Conservation (phyloP, 176 grass and related monocot genomes). For the Aechmea fasciata region DNA sequence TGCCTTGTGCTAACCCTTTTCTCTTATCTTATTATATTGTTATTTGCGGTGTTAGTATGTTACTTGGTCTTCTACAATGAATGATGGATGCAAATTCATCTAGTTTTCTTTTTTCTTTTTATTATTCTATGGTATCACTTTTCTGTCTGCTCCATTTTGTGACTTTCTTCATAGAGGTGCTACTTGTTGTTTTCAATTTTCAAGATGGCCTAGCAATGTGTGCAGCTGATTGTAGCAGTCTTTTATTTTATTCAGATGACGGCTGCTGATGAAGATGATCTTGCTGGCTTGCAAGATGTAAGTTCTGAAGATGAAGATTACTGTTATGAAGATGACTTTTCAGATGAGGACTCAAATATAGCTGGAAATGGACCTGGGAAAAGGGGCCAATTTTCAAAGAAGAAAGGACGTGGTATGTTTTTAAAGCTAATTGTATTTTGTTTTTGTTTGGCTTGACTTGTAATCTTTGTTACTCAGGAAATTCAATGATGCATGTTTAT, state of each 20-base stretch:
- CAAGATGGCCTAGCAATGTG: background rate
- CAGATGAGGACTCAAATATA: conserved; percentile 60
- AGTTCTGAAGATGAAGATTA: conserved; percentile 97
- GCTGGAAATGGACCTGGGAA: conserved; percentile 42
- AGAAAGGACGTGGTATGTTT: conserved; percentile 62
- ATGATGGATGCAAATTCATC: too few relatives aligned
- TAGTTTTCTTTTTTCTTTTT: too few relatives aligned
- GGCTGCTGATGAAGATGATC: conserved; percentile 74
- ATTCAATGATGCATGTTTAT: conserved; percentile 17
- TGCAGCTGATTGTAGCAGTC: conserved; percentile 1
- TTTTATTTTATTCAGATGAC: conserved; percentile 57
- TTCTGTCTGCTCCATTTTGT: conserved; percentile 5
- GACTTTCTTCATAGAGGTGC: background rate
- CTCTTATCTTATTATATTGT: background rate
- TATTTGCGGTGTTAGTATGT: background rate
- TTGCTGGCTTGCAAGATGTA: conserved; percentile 56
- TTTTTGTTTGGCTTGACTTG: conserved; percentile 4
- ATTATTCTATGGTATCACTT: background rate
- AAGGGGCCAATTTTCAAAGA: conserved; percentile 70
- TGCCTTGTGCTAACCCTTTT: conserved; percentile 2
- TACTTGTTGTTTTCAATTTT: background rate
- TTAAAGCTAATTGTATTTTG: conserved; percentile 10
- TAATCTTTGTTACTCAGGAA: conserved; percentile 21
- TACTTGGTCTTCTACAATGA: too few relatives aligned
- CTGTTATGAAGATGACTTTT: conserved; percentile 65